Base-by-base conservation (phyloP, 2,329 filamentous ascomycete genomes). In the Penicillium verrucosum region DNA sequence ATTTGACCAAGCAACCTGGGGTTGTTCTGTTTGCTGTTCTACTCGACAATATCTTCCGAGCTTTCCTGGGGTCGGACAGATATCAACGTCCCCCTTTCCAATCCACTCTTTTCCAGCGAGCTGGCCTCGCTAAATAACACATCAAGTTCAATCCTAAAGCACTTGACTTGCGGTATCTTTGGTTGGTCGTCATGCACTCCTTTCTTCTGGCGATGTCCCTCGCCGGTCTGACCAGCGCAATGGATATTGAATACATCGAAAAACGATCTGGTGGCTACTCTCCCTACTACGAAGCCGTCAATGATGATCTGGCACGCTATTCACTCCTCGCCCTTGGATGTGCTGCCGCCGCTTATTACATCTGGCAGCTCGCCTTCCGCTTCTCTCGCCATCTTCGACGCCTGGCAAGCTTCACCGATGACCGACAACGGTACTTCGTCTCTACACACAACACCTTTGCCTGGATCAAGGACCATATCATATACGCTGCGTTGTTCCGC, bases 371-470 rank as follows among this genome's bases (percentile, higher is more conserved):
- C 60, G 74, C 79, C 53, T 80, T 85, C 49, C 80, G 82, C 53
- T 75, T 89, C 55, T 78, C 84, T 56, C 84, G 82, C 63, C 88
- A 94, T 68, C 78, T 92, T 37, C 85, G 92, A 61, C 87, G 84
- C 27, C 80, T 96, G 43, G 82, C 88, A 41, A 90, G 87, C 68
- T 82, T 96, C 63, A 87, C 84, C 76, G 91, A 90, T 76, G 88
- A 90, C 62, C 87, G 81, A 1, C 92, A 96, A 73, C 81, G 83
- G 59, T 96, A 91, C 77, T 96, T 92, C 70, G 82, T 86, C 44
- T 77, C 79, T 25, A 82, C 88, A 6, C 63, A 76, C 32, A 58
- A 63, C 5, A 70, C 51, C 78, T 95, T 65, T 82, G 85, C 62
- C 78, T 92, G 59, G 70, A 70, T 96, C 54, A 90, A 92, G 77